These are phyloP conservation scores for Pichia nanzhaoensis DNA, from an alignment of 805 yeast genomes.

Conservation along the genomic window DNA sequence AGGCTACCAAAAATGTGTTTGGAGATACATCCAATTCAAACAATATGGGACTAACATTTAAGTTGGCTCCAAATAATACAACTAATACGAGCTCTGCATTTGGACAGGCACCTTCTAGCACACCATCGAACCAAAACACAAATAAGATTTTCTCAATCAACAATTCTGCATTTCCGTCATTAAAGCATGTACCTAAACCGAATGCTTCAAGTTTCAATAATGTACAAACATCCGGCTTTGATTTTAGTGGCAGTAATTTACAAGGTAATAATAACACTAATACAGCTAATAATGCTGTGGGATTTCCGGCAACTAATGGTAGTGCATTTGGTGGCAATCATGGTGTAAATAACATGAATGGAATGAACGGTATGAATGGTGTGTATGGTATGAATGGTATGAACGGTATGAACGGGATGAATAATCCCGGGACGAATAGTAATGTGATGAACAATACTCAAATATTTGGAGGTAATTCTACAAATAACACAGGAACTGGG, in stretches of 20 bases:
- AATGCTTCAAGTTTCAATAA: not conserved
- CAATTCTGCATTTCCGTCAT: slow-evolving; percentile 5
- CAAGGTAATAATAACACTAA: too few relatives aligned
- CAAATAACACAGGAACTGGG: not conserved
- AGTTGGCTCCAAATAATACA: not conserved
- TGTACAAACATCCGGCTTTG: not conserved
- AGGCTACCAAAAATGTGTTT: not conserved
- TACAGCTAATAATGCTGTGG: not conserved
- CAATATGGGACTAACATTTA: not conserved
- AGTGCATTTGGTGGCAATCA: slow-evolving; percentile 1
- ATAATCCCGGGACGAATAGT: not conserved
- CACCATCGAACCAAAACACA: not conserved
- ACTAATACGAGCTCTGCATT: slow-evolving; percentile 10
- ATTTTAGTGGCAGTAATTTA: not conserved
- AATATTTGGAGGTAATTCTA: not conserved
- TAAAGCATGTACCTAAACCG: not conserved
- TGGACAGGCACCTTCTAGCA: slow-evolving; percentile 6
- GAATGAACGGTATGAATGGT: not conserved
- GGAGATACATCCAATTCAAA: not conserved
- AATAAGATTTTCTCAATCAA: not conserved
- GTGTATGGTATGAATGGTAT: not conserved
- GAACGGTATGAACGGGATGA: not conserved
- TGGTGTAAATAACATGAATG: not conserved
- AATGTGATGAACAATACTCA: not conserved
- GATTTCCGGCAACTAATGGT: not conserved